Percentiles rank a stretch among this genome's conserved stretches.
Evolutionary conservation across 225 moss, liverwort and hornwort genomes (phyloP).

Genomic region (Antitrichia curtipendula): DNA sequence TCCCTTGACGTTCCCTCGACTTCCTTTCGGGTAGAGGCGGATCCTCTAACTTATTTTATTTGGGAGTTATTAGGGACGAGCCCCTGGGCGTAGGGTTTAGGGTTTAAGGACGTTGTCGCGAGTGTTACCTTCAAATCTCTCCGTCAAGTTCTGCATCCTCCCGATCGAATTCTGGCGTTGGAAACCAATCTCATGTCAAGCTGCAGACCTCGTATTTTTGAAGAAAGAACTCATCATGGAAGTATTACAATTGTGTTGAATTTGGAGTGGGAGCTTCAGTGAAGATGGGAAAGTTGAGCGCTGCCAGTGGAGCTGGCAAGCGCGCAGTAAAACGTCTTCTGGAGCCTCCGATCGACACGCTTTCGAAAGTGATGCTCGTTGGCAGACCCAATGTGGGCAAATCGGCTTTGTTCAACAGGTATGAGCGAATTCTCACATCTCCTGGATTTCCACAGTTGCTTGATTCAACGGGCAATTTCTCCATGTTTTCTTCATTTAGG

Average conservation of each 20-base stretch:
- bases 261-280: background rate
- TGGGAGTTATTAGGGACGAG: too few relatives aligned
- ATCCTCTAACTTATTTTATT: too few relatives aligned
- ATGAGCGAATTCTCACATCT: background rate
- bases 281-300: conserved; percentile 29
- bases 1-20: background rate
- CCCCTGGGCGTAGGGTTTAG: background rate
- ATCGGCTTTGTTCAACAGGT: conserved; percentile 92
- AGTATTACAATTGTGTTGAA: background rate
- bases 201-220: too few relatives aligned
- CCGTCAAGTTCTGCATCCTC: background rate
- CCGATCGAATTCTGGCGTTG: background rate
- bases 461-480: background rate
- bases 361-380: conserved; percentile 76
- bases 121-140: background rate
- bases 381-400: conserved; percentile 94
- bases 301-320: conserved; percentile 23
- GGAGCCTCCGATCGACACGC: conserved; percentile 42
- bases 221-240: background rate
- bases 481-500: background rate
- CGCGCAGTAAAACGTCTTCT: conserved; percentile 33
- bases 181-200: background rate
- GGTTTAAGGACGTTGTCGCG: background rate
- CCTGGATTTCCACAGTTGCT: background rate
- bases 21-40: too few relatives aligned